These are phyloP conservation scores for Catunica adiposa DNA, from an alignment of 2,329 filamentous ascomycete species.

Conservation along the genomic window DNA sequence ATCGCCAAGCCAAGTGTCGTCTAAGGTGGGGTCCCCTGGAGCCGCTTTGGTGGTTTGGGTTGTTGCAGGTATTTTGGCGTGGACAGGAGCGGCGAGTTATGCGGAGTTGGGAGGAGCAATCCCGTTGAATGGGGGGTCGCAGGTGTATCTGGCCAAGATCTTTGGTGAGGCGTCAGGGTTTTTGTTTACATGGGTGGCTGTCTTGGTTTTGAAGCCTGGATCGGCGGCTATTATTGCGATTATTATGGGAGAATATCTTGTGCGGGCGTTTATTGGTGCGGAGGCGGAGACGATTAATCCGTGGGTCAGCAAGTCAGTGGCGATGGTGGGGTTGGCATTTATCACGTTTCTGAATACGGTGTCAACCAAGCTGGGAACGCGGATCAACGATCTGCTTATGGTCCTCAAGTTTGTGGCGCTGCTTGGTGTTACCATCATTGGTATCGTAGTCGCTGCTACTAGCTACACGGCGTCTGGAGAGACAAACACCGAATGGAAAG, in stretches of 20 bases:
- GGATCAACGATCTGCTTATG: slow-evolving; percentile 86
- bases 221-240: slow-evolving; percentile 89
- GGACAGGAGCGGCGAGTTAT: slow-evolving; percentile 91
- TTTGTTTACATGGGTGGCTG: slow-evolving; percentile 89
- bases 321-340: slow-evolving; percentile 53
- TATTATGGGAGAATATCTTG: slow-evolving; percentile 96
- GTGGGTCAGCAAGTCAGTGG: slow-evolving; percentile 85
- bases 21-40: slow-evolving; percentile 78
- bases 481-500: slow-evolving; percentile 74
- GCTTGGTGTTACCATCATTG: slow-evolving; percentile 69
- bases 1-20: slow-evolving; percentile 81
- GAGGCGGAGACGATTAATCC: slow-evolving; percentile 64
- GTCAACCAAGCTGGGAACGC: slow-evolving; percentile 73
- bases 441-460: slow-evolving; percentile 76
- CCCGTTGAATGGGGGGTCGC: slow-evolving; percentile 82
- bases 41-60: slow-evolving; percentile 83
- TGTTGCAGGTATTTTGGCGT: slow-evolving; percentile 79
- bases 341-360: slow-evolving; percentile 82
- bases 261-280: slow-evolving; percentile 71
- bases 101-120: slow-evolving; percentile 93
- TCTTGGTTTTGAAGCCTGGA: slow-evolving; percentile 85
- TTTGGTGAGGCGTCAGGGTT: slow-evolving; percentile 89
- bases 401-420: slow-evolving; percentile 90
- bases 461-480: slow-evolving; percentile 63
- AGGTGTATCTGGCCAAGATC: slow-evolving; percentile 89